These are phyloP conservation scores for Capsaspora owczarzaki DNA, from an alignment of 78 protist species.

Conservation along the genomic window DNA sequence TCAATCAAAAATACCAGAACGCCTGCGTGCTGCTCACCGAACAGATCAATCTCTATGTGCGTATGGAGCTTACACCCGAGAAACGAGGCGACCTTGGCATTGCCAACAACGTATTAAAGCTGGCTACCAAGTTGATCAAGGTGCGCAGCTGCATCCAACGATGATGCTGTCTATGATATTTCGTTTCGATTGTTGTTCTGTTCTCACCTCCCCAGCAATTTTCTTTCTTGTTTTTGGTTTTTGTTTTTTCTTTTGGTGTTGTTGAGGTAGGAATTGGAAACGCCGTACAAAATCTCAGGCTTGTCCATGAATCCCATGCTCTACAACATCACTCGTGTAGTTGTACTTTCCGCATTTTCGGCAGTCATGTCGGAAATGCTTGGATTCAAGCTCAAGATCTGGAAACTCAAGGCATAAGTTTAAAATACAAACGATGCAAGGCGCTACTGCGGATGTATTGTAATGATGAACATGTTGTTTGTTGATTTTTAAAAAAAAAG, in stretches of 20 bases:
- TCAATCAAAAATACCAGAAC: slow-evolving; percentile 26
- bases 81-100: slow-evolving; percentile 20
- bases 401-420: slow-evolving; percentile 14
- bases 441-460: too few relatives aligned
- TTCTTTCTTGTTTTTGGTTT: too few relatives aligned
- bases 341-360: slow-evolving; percentile 32
- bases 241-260: too few relatives aligned
- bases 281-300: slow-evolving; percentile 38
- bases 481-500: too few relatives aligned
- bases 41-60: slow-evolving; percentile 30
- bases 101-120: slow-evolving; percentile 27
- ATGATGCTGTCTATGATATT: background rate
- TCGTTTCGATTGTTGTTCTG: background rate
- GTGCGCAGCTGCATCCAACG: background rate
- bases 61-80: slow-evolving; percentile 25
- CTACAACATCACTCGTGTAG: slow-evolving; percentile 33
- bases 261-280: slow-evolving; percentile 12
- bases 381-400: slow-evolving; percentile 37
- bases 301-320: slow-evolving; percentile 33
- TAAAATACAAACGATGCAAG: too few relatives aligned
- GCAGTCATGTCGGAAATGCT: slow-evolving; percentile 25
- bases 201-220: too few relatives aligned
- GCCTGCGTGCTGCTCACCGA: slow-evolving; percentile 23
- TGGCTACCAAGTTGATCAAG: slow-evolving; percentile 20
- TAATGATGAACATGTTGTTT: too few relatives aligned